These are phyloP conservation scores for Maudiozyma serrabonitensis DNA, from an alignment of 805 yeast genomes.

Conservation along the genomic window DNA sequence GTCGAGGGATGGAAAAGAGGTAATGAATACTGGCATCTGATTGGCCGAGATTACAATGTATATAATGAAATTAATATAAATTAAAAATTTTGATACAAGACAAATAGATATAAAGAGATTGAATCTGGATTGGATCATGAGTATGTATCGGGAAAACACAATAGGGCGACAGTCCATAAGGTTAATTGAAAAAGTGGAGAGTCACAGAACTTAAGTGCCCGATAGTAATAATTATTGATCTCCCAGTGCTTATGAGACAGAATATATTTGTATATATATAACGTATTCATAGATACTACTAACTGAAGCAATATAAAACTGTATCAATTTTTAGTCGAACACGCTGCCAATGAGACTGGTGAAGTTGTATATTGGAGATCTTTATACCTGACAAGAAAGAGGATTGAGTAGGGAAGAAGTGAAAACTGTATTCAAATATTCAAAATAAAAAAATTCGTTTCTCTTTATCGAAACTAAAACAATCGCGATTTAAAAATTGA, in stretches of 20 bases:
- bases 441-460: too few relatives aligned
- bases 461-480: too few relatives aligned
- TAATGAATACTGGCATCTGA: not conserved
- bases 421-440: too few relatives aligned
- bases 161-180: not conserved
- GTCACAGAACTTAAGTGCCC: not conserved
- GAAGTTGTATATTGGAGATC: not conserved
- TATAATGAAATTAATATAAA: too few relatives aligned
- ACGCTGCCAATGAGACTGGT: not conserved
- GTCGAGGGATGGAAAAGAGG: too few relatives aligned
- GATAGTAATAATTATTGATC: not conserved
- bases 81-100: too few relatives aligned
- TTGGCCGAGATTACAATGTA: not conserved
- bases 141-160: not conserved
- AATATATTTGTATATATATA: not conserved
- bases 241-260: not conserved
- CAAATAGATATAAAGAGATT: not conserved
- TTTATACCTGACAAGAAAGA: not conserved
- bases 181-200: not conserved
- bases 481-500: too few relatives aligned
- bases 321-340: not conserved
- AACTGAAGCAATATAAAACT: too few relatives aligned
- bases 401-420: too few relatives aligned
- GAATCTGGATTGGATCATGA: too few relatives aligned
- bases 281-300: too few relatives aligned